Conservation (phyloP, 2,329 filamentous ascomycete species). For the Colletotrichum lupini region DNA sequence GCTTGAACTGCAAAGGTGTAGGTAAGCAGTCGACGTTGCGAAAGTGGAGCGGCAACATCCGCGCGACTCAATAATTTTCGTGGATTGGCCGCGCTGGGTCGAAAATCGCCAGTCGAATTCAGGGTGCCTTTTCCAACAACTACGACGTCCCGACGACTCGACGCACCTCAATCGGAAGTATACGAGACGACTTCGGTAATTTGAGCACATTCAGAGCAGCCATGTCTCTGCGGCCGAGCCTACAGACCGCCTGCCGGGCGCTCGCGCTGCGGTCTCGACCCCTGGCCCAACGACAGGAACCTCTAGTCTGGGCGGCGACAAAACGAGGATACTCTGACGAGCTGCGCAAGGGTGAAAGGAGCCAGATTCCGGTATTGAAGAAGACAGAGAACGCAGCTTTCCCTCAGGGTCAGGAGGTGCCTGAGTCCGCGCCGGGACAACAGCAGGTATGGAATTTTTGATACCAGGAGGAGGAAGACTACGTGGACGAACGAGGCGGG, state of each 20-base stretch:
- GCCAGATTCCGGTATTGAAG: constrained; percentile 11
- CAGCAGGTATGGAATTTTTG: constrained; percentile 7
- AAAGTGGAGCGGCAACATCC: constrained; percentile 32
- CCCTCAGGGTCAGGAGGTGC: neutral
- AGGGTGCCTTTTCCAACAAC: neutral
- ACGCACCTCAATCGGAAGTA: neutral
- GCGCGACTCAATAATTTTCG: constrained; percentile 34
- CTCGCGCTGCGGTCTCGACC: constrained; percentile 52
- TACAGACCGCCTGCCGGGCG: constrained; percentile 56
- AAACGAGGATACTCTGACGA: constrained; percentile 44
- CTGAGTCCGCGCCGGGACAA: constrained; percentile 1
- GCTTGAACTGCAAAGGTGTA: neutral
- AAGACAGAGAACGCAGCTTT: neutral
- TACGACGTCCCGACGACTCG: neutral
- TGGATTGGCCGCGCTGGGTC: constrained; percentile 11
- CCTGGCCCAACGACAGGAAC: constrained; percentile 38
- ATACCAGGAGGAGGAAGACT: too few relatives aligned
- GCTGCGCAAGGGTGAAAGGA: constrained; percentile 9
- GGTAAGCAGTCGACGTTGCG: constrained; percentile 13
- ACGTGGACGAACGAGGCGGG: neutral
- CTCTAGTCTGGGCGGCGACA: constrained; percentile 40
- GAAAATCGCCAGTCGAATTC: neutral
- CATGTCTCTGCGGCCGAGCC: constrained; percentile 67
- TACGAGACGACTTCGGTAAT: neutral
- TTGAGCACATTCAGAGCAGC: neutral